Base-by-base conservation (phyloP, 2,329 filamentous ascomycete genomes). In the Colletotrichum euphorbiae region DNA sequence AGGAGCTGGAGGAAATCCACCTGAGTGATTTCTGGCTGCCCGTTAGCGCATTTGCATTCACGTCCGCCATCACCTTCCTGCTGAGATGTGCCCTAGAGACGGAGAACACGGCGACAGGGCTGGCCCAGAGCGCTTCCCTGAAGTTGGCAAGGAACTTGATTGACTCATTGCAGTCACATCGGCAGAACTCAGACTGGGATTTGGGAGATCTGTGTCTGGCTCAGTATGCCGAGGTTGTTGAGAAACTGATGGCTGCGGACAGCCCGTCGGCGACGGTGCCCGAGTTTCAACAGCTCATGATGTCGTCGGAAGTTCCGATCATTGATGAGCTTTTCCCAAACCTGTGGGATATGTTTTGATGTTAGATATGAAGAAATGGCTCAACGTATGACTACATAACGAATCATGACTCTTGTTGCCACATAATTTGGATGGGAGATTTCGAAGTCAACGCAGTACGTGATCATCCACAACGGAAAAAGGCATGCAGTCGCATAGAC, bases 21-120 rank as follows among this genome's bases (percentile, higher is more conserved):
- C 74, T 85, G 0, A 74, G 76, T 2, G 85, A 82, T 56, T 87
- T 85, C 60, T 87, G 84, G 84, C 75, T 86, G 6, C 80, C 85
- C 0, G 78, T 82, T 8, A 79, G 79, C 43, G 80, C 83, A 0
- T 86, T 85, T 62, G 77, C 80, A 0, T 80, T 85, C 24, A 80
- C 83, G 0, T 81, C 82, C 0, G 83, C 85, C 0, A 80, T 83
- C 17, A 85, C 81, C 31, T 85, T 87, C 36, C 72, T 87, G 36
- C 73, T 87, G 9, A 79, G 85, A 2, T 83, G 81, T 60, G 83
- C 81, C 0, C 73, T 86, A 1, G 80, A 84, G 66, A 79, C 80
- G 7, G 80, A 81, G 56, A 80, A 77, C 9, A 77, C 76, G 1
- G 74, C 76, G 0, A 70, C 70, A 0, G 76, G 76, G 0, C 74